Base-by-base conservation (phyloP, 176 grass and related monocot species). In the Miscanthus lutarioriparius region DNA sequence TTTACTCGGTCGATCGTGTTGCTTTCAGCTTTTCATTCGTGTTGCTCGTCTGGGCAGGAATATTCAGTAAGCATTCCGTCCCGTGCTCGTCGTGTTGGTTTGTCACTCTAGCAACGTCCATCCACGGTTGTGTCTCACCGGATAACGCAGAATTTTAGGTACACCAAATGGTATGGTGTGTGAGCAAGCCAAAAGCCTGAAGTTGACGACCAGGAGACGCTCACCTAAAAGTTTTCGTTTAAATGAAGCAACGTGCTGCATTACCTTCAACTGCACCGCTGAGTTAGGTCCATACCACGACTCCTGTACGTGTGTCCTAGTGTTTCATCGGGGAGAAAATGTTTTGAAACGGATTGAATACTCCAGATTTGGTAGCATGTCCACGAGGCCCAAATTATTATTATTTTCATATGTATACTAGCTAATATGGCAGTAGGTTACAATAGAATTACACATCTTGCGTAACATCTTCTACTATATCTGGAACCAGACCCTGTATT, bases 121-220 rank as follows among this genome's bases (percentile, higher is more conserved):
- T 3, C 4, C 7, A 12, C 62, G 49, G 22, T 48, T 23, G 45
- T 59, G 3, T n/a, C 45, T 13, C 4, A 3, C 7, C 36, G 8
- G 56, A 90, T 72, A n/a, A 67, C 27, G 41, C 41, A 37, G 25
- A 58, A 66, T 86, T 90, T 90, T 64, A 28, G 88, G 88, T 82
- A 10, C 83, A 83, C 84, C 88, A 67, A 64, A 78, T 58, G 73
- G 39, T 4, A 27, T 35, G 33, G 33, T 35, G 25, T 25, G 61
- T 28, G 10, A 26, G 23, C 23, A 25, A n/a, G 45, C 8, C 1
- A 13, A 72, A n/a, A 6, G 20, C 3, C 61, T 35, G 25, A 39
- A 62, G 39, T 71, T 51, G 62, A 79, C 44, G 74, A 56, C 49
- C 11, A 33, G 17, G 49, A 74, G 44, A 66, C 71, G 0, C 67